Evolutionary conservation across 495 filamentous ascomycete species (phyloP), one percentile per base, ranked within the genome.

Genomic region (Tuber umbilicatum): DNA sequence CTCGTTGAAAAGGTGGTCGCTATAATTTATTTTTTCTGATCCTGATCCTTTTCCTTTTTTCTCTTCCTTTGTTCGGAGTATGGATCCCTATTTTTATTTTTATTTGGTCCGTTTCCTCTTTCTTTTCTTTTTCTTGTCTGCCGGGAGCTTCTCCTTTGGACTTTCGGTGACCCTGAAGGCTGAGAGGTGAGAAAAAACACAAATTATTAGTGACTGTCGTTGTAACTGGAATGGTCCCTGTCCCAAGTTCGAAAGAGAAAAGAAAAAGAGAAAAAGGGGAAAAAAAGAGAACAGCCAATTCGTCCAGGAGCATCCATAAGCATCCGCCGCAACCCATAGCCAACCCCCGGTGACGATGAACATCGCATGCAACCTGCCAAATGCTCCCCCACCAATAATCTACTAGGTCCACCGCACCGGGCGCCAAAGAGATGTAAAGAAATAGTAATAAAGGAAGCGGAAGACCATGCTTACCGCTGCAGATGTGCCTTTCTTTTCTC

Each of bases 401-500:
- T 69, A 27, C 47, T 21, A 37, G 47, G 42, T 68, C 42, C 72
- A 64, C 31, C 69, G 42, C 72, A 64, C 38, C 69, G 42, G 77
- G 77, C 77, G 77, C 75, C 77, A 79, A 78, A 71, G 40, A 74
- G 64, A 74, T 50, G 50, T 60, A 74, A 74, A 73, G 73, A 73
- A 73, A 68, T 67, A 42, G 38, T 50, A 7, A 64, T 35, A 35
- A 64, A 64, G 55, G 55, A 35, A 64, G 12, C 12, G 27, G 27
- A 77, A 70, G 69, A 50, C 41, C 69, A 43, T 72, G 70, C 37
- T 73, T 73, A 60, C 50, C n/a, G 14, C 17, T 43, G 23, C 68
- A 43, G 68, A 27, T 38, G 41, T 74, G 47, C 70, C 77, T 77
- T 73, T 27, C 70, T 73, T 71, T 74, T 40, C 69, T 19, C 69